A percentile compares a stretch with the other conserved stretches of the same genome.
phyloP scores from a whole-genome alignment of 192 early-diverging fungal species.

The Linnemannia hyalina region DNA sequence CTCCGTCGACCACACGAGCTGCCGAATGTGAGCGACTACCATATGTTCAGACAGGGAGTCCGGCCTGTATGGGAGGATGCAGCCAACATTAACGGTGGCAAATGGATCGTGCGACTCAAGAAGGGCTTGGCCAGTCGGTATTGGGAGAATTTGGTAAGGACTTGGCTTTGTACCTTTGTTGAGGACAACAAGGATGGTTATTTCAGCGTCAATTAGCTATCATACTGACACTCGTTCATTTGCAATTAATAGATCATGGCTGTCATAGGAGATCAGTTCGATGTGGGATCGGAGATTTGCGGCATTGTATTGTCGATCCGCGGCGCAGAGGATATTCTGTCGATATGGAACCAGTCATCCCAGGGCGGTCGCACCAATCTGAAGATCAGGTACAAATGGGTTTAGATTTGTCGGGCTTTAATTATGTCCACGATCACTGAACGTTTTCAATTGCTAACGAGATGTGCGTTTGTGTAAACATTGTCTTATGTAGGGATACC shows the following conservation, averaged over 20 bases:
- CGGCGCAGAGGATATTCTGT: conserved; percentile 93
- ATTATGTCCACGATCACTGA: no score
- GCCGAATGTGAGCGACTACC: conserved; percentile 90
- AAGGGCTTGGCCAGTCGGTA: conserved; percentile 93
- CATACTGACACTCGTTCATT: background rate
- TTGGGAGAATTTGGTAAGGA: conserved; percentile 87
- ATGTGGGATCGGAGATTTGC: conserved; percentile 89
- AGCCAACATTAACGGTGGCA: conserved; percentile 88
- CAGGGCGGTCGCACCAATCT: conserved; percentile 85
- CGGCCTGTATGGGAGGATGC: conserved; percentile 96
- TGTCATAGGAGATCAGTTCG: conserved; percentile 92
- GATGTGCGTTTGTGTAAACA: no score
- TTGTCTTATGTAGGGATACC: conserved; percentile 71
- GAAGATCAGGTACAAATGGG: conserved; percentile 67
- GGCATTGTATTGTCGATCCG: conserved; percentile 94
- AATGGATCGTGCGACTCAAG: conserved; percentile 95
- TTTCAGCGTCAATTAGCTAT: no score
- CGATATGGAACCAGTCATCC: conserved; percentile 93
- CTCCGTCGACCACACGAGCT: conserved; percentile 87
- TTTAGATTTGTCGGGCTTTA: background rate
- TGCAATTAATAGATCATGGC: conserved; percentile 74
- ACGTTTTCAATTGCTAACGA: no score
- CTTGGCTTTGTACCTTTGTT: background rate
- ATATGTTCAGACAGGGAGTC: conserved; percentile 92
- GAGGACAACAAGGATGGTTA: background rate